Base-by-base conservation (phyloP, 2,329 filamentous ascomycete species). In the Zymoseptoria tritici region DNA sequence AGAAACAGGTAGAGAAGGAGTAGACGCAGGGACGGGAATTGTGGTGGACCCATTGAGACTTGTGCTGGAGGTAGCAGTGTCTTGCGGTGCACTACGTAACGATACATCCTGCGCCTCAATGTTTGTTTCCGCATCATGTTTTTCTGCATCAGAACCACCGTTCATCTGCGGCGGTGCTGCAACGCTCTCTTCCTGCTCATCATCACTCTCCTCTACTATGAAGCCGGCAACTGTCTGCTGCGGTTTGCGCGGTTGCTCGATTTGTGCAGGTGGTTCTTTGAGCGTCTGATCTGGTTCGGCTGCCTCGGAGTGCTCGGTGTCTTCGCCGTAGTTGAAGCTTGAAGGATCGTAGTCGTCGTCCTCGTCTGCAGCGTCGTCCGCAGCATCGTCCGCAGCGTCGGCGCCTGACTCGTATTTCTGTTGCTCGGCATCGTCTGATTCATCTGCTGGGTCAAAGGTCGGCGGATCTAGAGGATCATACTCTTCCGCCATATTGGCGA, bases 141-240 rank as follows among this genome's bases (percentile, higher is more conserved):
- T 65, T 46, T 70, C 68, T 49, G 62, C 62, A 26, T 65, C 67
- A 57, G 57, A 61, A 58, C 61, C 60, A 50, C 66, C 67, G 58
- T 67, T 68, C n/a, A 65, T 54, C 60, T 70, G 68, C 29, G 67
- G 61, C 26, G 66, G 61, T 58, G 60, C 63, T 49, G 61, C 62
- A 50, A 60, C 62, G 26, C 67, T 66, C 46, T 67, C 70, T 63
- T 80, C 78, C 68, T 80, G 79, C 69, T 84, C 81, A 70, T 82
- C 80, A 69, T 82, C 80, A 72, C 84, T 82, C 72, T 84, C 83
- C 74, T 85, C 83, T 72, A 83, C 79, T 74, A 84, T 80, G 78
- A 85, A 85, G 67, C 83, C 83, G 72, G 82, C 62, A 50, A 68
- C 62, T 56, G 64, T 66, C 16, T 66, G 60, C 49, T 60, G 73